These are phyloP conservation scores for Macroventuria anomochaeta DNA, from an alignment of 2,329 filamentous ascomycete species.

Conservation along the genomic window DNA sequence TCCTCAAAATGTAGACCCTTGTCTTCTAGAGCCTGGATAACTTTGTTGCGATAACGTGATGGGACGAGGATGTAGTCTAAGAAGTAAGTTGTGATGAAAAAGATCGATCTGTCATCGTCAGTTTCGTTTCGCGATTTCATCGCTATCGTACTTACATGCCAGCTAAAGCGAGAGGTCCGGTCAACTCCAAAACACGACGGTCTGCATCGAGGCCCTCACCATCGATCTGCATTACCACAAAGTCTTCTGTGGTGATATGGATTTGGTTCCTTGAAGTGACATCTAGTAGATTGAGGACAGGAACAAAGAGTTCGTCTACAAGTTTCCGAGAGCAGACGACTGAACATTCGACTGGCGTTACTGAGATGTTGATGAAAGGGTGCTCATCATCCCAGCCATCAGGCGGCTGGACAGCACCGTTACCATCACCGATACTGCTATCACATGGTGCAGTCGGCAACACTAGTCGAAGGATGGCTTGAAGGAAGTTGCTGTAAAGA, in stretches of 20 bases:
- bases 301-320: constrained; percentile 76
- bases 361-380: constrained; percentile 89
- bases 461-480: constrained; percentile 85
- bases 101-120: constrained; percentile 70
- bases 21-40: constrained; percentile 76
- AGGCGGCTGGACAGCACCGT: constrained; percentile 43
- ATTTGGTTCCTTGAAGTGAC: constrained; percentile 55
- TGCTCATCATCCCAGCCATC: constrained; percentile 63
- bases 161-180: constrained; percentile 86
- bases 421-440: constrained; percentile 29
- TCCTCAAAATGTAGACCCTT: constrained; percentile 84
- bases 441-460: constrained; percentile 64
- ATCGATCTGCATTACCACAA: constrained; percentile 87
- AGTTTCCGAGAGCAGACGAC: constrained; percentile 83
- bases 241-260: constrained; percentile 81
- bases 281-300: constrained; percentile 70
- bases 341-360: constrained; percentile 91
- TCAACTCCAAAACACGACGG: constrained; percentile 88
- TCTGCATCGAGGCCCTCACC: constrained; percentile 90
- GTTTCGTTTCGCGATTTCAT: background rate
- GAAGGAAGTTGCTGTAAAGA: constrained; percentile 78
- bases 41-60: constrained; percentile 72
- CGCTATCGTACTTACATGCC: constrained; percentile 67
- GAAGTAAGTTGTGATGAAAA: constrained; percentile 99
- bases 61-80: constrained; percentile 96